Conservation (phyloP, 805 yeast species). For the Starmera amethionina region DNA sequence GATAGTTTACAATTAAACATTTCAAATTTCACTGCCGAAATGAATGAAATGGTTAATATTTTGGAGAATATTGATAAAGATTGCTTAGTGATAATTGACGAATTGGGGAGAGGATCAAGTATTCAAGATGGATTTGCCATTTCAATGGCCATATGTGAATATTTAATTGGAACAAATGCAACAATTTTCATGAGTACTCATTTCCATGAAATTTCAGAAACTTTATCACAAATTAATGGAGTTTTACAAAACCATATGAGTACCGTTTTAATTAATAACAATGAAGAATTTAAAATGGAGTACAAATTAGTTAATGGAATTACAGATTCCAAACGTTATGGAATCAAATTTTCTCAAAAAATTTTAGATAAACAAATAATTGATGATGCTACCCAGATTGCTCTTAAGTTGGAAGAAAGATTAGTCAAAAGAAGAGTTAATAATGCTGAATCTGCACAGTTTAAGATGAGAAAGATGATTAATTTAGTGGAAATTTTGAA, state of each 20-base stretch:
- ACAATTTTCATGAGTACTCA: conserved; percentile 35
- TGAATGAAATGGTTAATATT: conserved; percentile 37
- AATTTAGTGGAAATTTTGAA: conserved; percentile 18
- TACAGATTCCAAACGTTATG: conserved; percentile 20
- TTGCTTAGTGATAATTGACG: conserved; percentile 39
- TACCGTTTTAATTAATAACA: conserved; percentile 9
- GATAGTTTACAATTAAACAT: conserved; percentile 25
- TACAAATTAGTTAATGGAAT: conserved; percentile 19
- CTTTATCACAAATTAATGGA: conserved; percentile 22
- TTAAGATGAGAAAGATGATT: conserved; percentile 8
- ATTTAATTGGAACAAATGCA: conserved; percentile 19
- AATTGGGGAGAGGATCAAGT: conserved; percentile 45
- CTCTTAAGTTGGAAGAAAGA: conserved; percentile 7
- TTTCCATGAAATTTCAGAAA: conserved; percentile 30
- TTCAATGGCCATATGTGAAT: conserved; percentile 33
- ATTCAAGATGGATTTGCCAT: conserved; percentile 44
- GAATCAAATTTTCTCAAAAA: conserved; percentile 18
- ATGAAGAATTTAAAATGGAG: conserved; percentile 18
- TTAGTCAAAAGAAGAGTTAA: conserved; percentile 3
- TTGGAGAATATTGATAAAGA: conserved; percentile 23
- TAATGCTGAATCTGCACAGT: background rate
- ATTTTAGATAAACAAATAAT: conserved; percentile 19
- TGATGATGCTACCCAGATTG: conserved; percentile 19
- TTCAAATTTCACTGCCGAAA: conserved; percentile 36
- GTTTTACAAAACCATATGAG: conserved; percentile 30